Conservation (phyloP, 768 basidiomycete genomes). For the Rhodotorula taiwanensis region DNA sequence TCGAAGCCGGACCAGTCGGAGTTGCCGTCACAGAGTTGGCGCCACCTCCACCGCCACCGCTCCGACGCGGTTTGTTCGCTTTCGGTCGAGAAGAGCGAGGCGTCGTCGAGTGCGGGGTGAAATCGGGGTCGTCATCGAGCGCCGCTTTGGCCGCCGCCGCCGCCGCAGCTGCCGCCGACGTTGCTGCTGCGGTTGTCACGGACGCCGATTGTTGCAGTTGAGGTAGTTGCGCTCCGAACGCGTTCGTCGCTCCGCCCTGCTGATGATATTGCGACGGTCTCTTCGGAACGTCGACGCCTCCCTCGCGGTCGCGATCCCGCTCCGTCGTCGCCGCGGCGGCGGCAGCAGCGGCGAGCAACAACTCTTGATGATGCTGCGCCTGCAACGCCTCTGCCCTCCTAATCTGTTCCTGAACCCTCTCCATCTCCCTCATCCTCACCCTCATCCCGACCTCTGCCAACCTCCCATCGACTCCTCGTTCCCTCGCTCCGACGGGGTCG, state of each 20-base stretch:
- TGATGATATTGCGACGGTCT: no score
- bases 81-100: neutral
- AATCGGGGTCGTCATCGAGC: neutral
- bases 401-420: slow-evolving; percentile 13
- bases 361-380: neutral
- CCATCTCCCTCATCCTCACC: slow-evolving; percentile 37
- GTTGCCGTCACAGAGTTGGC: neutral
- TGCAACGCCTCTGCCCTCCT: slow-evolving; percentile 11
- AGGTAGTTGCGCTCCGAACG: no score
- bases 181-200: no score
- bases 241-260: no score
- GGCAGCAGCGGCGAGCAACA: no score
- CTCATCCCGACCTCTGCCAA: slow-evolving; percentile 50
- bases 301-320: no score
- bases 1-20: neutral
- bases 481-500: slow-evolving; percentile 44
- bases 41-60: neutral
- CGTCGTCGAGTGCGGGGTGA: neutral
- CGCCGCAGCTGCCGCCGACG: no score
- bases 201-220: no score
- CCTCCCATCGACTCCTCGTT: slow-evolving; percentile 50
- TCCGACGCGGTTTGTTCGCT: neutral
- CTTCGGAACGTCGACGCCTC: no score
- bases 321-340: no score
- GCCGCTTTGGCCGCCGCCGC: neutral